phyloP scores from a whole-genome alignment of 768 basidiomycete species.

The Leccinum truebloodii region DNA sequence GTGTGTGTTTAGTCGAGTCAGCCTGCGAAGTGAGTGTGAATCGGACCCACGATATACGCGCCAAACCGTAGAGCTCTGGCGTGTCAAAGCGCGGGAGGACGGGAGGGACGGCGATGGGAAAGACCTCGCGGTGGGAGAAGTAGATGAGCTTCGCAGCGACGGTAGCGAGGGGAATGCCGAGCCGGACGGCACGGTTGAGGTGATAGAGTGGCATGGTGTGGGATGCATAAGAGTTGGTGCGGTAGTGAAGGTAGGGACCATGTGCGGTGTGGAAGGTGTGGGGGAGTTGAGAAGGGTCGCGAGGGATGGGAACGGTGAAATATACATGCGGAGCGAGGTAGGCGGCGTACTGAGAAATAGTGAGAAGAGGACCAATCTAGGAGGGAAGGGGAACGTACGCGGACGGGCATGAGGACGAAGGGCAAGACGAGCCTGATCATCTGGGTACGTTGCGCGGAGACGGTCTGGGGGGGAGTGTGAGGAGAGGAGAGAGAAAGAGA shows the following conservation, averaged over 20 bases:
- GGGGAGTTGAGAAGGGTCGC: conserved; percentile 16
- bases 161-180: conserved; percentile 47
- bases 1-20: neutral
- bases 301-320: conserved; percentile 50
- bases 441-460: conserved; percentile 29
- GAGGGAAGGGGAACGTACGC: conserved; percentile 33
- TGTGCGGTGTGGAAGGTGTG: conserved; percentile 39
- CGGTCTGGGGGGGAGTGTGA: conserved; percentile 32
- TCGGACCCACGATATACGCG: conserved; percentile 52
- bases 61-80: conserved; percentile 80
- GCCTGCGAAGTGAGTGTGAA: neutral
- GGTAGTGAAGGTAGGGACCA: conserved; percentile 51
- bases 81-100: conserved; percentile 50
- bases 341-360: conserved; percentile 47
- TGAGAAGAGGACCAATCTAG: conserved; percentile 10
- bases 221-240: conserved; percentile 30
- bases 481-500: neutral
- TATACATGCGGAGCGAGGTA: conserved; percentile 64
- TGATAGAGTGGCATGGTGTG: conserved; percentile 32
- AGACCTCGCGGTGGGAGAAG: conserved; percentile 55
- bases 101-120: conserved; percentile 44
- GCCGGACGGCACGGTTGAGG: conserved; percentile 26
- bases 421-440: conserved; percentile 41
- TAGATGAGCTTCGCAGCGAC: conserved; percentile 64
- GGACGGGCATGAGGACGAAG: conserved; percentile 50